A percentile compares a stretch with the other conserved stretches of the same genome.
Conservation (phyloP, 1,139 yeast species). For the Blastobotrys raffinosifermentans region DNA sequence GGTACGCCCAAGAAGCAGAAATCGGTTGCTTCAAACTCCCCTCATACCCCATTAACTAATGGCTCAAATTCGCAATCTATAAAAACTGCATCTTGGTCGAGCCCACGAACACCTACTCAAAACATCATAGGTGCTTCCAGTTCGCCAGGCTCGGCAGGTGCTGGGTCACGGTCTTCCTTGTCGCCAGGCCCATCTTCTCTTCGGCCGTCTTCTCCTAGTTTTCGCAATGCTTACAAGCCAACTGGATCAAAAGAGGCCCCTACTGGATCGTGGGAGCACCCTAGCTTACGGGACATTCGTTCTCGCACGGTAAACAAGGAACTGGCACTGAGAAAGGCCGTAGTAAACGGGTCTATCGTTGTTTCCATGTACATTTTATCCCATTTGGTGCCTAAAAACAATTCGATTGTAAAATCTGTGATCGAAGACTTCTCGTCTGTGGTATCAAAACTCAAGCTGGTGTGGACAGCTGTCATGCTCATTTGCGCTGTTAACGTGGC, state of each 20-base stretch:
- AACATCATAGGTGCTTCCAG: background rate
- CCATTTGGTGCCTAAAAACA: slow-evolving; percentile 23
- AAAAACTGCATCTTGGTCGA: background rate
- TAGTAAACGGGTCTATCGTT: slow-evolving; percentile 31
- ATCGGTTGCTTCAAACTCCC: background rate
- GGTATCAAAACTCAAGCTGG: slow-evolving; percentile 1
- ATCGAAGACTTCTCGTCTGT: background rate
- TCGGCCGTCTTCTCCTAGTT: slow-evolving; percentile 6
- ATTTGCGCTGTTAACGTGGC: slow-evolving; percentile 36
- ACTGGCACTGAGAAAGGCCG: slow-evolving; percentile 32
- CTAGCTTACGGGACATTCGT: slow-evolving; percentile 19
- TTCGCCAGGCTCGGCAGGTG: background rate
- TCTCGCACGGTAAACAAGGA: slow-evolving; percentile 32
- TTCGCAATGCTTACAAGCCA: slow-evolving; percentile 17
- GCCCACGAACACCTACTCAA: background rate
- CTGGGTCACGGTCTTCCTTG: slow-evolving; percentile 4
- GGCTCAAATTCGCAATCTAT: background rate
- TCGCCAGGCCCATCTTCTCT: slow-evolving; percentile 4
- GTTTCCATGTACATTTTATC: slow-evolving; percentile 26
- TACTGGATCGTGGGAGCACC: slow-evolving; percentile 27
- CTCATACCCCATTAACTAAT: background rate
- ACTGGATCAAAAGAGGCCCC: slow-evolving; percentile 17
- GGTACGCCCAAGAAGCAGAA: slow-evolving; percentile 17
- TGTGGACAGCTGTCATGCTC: slow-evolving; percentile 22
- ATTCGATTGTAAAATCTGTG: slow-evolving; percentile 6